Base-by-base conservation (phyloP, 345 rosid species). In the Cardamine occulta region DNA sequence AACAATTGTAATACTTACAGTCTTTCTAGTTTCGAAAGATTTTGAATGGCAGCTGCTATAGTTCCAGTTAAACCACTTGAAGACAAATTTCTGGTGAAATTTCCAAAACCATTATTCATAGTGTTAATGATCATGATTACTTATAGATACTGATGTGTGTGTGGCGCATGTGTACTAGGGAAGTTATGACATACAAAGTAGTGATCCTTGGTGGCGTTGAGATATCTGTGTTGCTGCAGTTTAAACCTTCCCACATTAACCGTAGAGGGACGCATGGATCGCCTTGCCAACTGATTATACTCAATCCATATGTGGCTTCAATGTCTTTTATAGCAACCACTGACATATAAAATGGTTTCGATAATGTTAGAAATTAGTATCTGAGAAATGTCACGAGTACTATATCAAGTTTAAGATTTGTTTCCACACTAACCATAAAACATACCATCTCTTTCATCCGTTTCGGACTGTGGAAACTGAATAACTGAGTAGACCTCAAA, bases 1-100 rank as follows among this genome's bases (percentile, higher is more conserved):
- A 24, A 24, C 26, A 1, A 3, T 24, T 0, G 26, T 0, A 0
- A 28, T 31, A 34, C 87, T 80, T 74, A 86, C 89, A 84, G 29
- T 47, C 42, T 57, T 45, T 72, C 39, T 17, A 84, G 63, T 10
- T 35, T 17, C 1, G 73, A 51, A 47, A 84, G 85, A 5, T 26
- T 67, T 19, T 72, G 61, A 23, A 84, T 61, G 51, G 44, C 62
- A 48, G 26, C 4, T 18, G 83, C 14, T 60, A 84, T 77, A 14
- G 10, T 53, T 44, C 81, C 78, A 0, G 51, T 61, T 63, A 84
- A 69, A 58, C 79, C 80, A 66, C 74, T 79, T 1, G 86, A 82
- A 3, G 82, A 71, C 72, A 79, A 72, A 52, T 80, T 79, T 74
- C 83, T 76, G 11, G 9, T 3, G 40, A 44, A 8, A 57, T 42